Evolutionary conservation across 257 asterid species (phyloP).

Genomic region (Galeopsis tetrahit): DNA sequence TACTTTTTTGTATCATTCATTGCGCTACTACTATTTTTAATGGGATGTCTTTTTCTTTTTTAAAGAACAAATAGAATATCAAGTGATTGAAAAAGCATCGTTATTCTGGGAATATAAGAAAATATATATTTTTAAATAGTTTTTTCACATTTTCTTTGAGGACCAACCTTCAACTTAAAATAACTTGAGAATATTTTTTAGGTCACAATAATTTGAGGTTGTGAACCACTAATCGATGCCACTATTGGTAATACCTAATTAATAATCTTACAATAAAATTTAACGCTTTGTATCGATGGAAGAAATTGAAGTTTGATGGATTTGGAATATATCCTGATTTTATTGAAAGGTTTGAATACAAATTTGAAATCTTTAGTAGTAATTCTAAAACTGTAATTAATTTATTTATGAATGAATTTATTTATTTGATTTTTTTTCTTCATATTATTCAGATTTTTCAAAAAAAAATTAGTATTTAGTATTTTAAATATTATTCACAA

Average conservation of each 20-base stretch:
- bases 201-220: not conserved
- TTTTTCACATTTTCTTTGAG: not conserved
- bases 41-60: too few species aligned
- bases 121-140: not conserved
- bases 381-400: too few species aligned
- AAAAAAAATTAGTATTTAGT: too few species aligned
- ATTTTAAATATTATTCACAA: too few species aligned
- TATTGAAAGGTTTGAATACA: too few species aligned
- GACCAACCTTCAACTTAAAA: not conserved
- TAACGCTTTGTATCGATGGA: not conserved
- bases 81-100: not conserved
- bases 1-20: not conserved
- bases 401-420: too few species aligned
- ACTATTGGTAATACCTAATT: not conserved
- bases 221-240: not conserved
- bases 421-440: too few species aligned
- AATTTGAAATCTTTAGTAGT: too few species aligned
- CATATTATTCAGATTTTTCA: too few species aligned
- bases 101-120: not conserved
- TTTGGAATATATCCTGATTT: constrained; percentile 30
- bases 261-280: too few species aligned
- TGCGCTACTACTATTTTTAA: not conserved
- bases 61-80: not conserved
- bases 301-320: not conserved
- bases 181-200: not conserved